Evolutionary conservation across 257 asterid species (phyloP).

Genomic region (Jasminum sambac): DNA sequence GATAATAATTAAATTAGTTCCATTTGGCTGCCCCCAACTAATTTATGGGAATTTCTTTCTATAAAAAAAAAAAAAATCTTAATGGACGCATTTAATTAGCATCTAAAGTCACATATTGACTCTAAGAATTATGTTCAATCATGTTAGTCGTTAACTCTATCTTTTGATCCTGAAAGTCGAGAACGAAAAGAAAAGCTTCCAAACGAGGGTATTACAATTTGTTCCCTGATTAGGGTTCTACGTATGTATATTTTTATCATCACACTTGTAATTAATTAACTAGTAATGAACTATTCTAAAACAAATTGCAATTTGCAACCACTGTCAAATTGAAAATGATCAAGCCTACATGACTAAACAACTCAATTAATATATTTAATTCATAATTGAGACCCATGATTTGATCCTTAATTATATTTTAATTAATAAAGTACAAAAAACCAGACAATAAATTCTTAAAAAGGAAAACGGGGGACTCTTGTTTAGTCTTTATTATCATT

Average conservation of each 20-base stretch:
- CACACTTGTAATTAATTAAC: constrained; percentile 10
- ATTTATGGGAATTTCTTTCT: too few relatives aligned
- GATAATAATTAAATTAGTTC: too few relatives aligned
- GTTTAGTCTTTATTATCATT: constrained; percentile 28
- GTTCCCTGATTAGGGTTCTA: constrained; percentile 27
- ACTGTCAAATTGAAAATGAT: constrained; percentile 43
- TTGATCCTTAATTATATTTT: constrained; percentile 32
- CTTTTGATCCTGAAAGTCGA: too few relatives aligned
- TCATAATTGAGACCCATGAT: constrained; percentile 40
- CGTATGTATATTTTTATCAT: constrained; percentile 19
- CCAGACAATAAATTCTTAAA: constrained; percentile 22
- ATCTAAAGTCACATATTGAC: too few relatives aligned
- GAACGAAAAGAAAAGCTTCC: not conserved
- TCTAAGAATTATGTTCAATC: too few relatives aligned
- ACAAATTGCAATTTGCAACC: constrained; percentile 6
- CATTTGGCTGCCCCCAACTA: too few relatives aligned
- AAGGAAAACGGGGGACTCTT: constrained; percentile 30
- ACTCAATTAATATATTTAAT: constrained; percentile 20
- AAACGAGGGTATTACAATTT: not conserved
- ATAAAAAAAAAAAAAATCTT: too few relatives aligned
- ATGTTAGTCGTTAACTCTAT: too few relatives aligned
- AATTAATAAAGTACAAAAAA: constrained; percentile 34
- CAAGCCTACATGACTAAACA: constrained; percentile 24
- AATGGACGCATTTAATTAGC: too few relatives aligned
- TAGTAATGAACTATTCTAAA: not conserved